phyloP scores from a whole-genome alignment of 495 filamentous ascomycete genomes.

The Poronia punctata region DNA sequence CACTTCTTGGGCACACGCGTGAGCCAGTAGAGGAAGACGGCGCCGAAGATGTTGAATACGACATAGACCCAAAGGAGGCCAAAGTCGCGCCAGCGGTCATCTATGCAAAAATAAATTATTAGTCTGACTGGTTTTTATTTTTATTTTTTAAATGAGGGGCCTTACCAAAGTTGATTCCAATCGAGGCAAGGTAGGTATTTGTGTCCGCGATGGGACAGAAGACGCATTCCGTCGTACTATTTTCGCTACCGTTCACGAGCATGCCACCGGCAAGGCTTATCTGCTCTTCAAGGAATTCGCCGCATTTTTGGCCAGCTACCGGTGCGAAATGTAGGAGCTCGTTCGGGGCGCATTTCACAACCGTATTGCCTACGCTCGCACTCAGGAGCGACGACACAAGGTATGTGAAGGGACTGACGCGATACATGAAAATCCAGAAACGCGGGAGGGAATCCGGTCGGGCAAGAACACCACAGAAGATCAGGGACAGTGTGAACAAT shows the following conservation, averaged over 20 bases:
- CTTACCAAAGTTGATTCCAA: constrained; percentile 44
- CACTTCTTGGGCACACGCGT: constrained; percentile 63
- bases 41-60: constrained; percentile 68
- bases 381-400: constrained; percentile 59
- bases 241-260: constrained; percentile 42
- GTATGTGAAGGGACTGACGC: constrained; percentile 68
- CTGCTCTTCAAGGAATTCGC: constrained; percentile 49
- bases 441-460: constrained; percentile 52
- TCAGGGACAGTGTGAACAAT: constrained; percentile 58
- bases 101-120: constrained; percentile 8
- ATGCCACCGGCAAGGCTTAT: constrained; percentile 41
- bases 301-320: constrained; percentile 46
- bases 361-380: constrained; percentile 51
- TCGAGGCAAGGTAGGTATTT: constrained; percentile 51
- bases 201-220: constrained; percentile 56
- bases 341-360: constrained; percentile 51
- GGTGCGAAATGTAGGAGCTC: constrained; percentile 55
- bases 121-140: too few species aligned
- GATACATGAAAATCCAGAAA: constrained; percentile 87
- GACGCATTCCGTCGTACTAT: constrained; percentile 43
- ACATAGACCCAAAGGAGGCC: constrained; percentile 64
- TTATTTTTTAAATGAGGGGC: too few species aligned
- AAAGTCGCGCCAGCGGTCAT: constrained; percentile 63
- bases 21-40: constrained; percentile 72
- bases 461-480: constrained; percentile 72